phyloP scores from a whole-genome alignment of 2,329 filamentous ascomycete species.

The Cryoendolithus antarcticus region DNA sequence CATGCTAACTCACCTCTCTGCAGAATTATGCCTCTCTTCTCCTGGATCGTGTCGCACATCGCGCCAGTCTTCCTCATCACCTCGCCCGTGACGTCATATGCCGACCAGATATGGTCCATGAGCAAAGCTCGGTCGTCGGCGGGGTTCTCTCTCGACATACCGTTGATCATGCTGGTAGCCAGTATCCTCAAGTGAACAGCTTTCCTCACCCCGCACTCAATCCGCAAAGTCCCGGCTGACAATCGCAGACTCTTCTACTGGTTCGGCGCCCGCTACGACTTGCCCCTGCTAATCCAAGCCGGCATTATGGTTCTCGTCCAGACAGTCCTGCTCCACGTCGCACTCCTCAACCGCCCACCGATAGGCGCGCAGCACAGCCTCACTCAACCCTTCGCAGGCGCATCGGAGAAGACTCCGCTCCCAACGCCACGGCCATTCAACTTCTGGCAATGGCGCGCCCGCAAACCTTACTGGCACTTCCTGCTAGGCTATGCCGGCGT shows the following conservation, averaged over 20 bases:
- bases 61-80: slow-evolving; percentile 39
- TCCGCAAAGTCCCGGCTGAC: slow-evolving; percentile 3
- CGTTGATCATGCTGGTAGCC: slow-evolving; percentile 53
- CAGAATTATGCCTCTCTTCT: slow-evolving; percentile 21
- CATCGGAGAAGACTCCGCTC: slow-evolving; percentile 27
- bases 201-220: slow-evolving; percentile 2
- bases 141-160: slow-evolving; percentile 55
- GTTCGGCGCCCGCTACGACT: slow-evolving; percentile 50
- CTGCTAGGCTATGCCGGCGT: slow-evolving; percentile 53
- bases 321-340: slow-evolving; percentile 46
- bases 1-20: no score
- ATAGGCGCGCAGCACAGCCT: slow-evolving; percentile 24
- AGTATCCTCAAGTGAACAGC: slow-evolving; percentile 46
- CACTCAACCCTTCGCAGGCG: slow-evolving; percentile 49
- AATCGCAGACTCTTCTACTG: slow-evolving; percentile 48
- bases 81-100: slow-evolving; percentile 53
- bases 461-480: slow-evolving; percentile 71
- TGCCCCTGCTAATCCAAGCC: slow-evolving; percentile 47
- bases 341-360: slow-evolving; percentile 42
- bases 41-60: slow-evolving; percentile 23
- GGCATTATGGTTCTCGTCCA: slow-evolving; percentile 49
- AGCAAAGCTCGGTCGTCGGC: slow-evolving; percentile 46
- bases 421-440: slow-evolving; percentile 50
- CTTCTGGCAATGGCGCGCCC: slow-evolving; percentile 72
- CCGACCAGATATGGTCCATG: slow-evolving; percentile 55